Conservation (phyloP, 805 yeast species). For the Candida suzukii region DNA sequence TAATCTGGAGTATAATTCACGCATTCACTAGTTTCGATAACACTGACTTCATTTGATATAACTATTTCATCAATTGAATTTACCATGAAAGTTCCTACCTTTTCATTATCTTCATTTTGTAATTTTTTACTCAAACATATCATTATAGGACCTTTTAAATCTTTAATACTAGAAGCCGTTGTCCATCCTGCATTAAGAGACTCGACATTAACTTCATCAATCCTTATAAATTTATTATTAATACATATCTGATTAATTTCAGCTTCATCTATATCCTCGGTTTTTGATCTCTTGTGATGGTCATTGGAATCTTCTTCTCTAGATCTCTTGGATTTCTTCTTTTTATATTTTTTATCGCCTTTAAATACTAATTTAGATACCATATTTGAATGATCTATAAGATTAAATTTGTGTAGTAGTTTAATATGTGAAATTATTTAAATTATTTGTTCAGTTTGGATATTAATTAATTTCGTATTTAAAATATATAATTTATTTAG, state of each 20-base stretch:
- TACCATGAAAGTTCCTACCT: slow-evolving; percentile 5
- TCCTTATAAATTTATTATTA: slow-evolving; percentile 13
- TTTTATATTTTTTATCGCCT: slow-evolving; percentile 19
- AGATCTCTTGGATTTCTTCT: slow-evolving; percentile 8
- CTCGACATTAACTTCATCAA: slow-evolving; percentile 11
- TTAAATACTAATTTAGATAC: slow-evolving; percentile 26
- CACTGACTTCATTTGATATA: slow-evolving; percentile 3
- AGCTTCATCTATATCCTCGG: slow-evolving; percentile 2
- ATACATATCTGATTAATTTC: slow-evolving; percentile 11
- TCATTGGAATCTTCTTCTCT: neutral
- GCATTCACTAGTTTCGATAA: slow-evolving; percentile 3
- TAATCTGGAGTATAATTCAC: slow-evolving; percentile 16
- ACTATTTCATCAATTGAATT: neutral
- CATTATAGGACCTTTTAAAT: slow-evolving; percentile 21
- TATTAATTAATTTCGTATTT: too few species aligned
- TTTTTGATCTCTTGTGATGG: neutral
- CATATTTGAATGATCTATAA: slow-evolving; percentile 10
- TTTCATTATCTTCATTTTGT: slow-evolving; percentile 1
- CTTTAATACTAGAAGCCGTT: slow-evolving; percentile 10
- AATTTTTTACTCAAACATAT: neutral
- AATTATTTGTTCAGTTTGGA: too few species aligned
- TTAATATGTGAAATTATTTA: too few species aligned
- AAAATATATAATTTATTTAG: too few species aligned
- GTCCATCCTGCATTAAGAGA: slow-evolving; percentile 25
- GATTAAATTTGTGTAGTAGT: too few species aligned